Evolutionary conservation across 2,329 filamentous ascomycete species (phyloP).

Genomic region (Hymenotorrendiella dingleyae): DNA sequence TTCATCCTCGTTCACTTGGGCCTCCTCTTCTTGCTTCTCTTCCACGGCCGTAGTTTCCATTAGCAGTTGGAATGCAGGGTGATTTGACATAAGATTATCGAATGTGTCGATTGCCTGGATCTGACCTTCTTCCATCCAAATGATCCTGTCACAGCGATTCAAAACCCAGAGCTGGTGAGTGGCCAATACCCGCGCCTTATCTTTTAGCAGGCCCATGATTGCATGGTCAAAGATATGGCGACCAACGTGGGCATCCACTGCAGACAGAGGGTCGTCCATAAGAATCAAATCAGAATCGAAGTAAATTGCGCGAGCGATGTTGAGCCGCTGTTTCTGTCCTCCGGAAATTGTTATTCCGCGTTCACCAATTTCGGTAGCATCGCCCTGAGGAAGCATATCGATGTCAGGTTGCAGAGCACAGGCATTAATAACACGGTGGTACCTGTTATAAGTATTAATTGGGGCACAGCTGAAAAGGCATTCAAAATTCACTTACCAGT

Average conservation of each 20-base stretch:
- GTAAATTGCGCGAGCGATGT: constrained; percentile 80
- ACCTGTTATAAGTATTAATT: constrained; percentile 36
- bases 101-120: constrained; percentile 87
- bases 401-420: constrained; percentile 82
- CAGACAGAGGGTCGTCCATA: constrained; percentile 64
- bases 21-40: constrained; percentile 49
- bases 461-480: constrained; percentile 32
- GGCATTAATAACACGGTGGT: constrained; percentile 54
- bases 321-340: constrained; percentile 90
- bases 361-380: constrained; percentile 89
- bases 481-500: constrained; percentile 47
- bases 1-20: constrained; percentile 42
- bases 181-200: constrained; percentile 86
- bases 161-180: constrained; percentile 95
- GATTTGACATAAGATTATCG: constrained; percentile 74
- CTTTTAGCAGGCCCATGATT: constrained; percentile 78
- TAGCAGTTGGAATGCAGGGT: constrained; percentile 69
- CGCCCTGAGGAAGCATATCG: constrained; percentile 86
- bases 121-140: constrained; percentile 84
- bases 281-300: constrained; percentile 62
- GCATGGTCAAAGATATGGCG: constrained; percentile 86
- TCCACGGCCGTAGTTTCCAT: constrained; percentile 81
- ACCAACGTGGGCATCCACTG: constrained; percentile 65
- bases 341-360: constrained; percentile 93
- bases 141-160: constrained; percentile 81